Percentiles rank a stretch among this genome's conserved stretches.
Evolutionary conservation across 2,329 filamentous ascomycete genomes (phyloP).

Genomic region (Saccharata proteae): DNA sequence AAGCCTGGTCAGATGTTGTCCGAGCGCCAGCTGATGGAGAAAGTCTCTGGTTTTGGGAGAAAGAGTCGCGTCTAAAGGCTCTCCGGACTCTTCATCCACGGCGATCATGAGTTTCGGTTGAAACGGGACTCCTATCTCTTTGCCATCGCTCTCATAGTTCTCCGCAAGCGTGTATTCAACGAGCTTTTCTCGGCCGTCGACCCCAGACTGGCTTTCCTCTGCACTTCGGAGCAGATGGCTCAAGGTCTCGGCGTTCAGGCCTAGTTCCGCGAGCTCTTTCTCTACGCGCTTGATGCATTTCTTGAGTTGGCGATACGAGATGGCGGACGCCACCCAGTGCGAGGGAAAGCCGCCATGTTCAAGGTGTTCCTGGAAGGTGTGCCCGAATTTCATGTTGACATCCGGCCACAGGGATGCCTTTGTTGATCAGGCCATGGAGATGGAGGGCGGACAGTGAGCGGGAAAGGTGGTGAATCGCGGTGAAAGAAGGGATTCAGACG

Average conservation of each 20-base stretch:
- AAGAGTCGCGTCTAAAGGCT: constrained; percentile 55
- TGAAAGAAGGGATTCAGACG: too few species aligned
- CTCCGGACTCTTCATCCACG: constrained; percentile 53
- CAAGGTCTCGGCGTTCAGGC: constrained; percentile 60
- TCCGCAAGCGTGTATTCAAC: constrained; percentile 5
- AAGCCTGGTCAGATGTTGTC: constrained; percentile 3
- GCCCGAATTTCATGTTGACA: constrained; percentile 71
- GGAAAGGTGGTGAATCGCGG: too few species aligned
- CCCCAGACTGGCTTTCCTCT: too few species aligned
- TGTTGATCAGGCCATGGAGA: not conserved
- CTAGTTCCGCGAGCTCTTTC: constrained; percentile 55
- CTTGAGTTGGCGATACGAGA: constrained; percentile 75
- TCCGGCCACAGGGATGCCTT: not conserved
- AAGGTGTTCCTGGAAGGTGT: constrained; percentile 60
- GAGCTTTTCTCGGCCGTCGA: constrained; percentile 5
- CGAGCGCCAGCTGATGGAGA: constrained; percentile 47
- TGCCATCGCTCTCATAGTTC: not conserved
- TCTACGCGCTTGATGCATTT: constrained; percentile 78
- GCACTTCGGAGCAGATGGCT: constrained; percentile 43
- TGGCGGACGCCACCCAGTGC: constrained; percentile 59
- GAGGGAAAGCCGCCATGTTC: constrained; percentile 61
- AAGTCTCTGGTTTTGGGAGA: constrained; percentile 53
- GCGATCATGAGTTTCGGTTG: constrained; percentile 59
- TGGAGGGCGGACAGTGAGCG: not conserved
- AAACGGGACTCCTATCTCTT: constrained; percentile 25